Percentiles rank a stretch among this genome's conserved stretches.
These are phyloP conservation scores for Leishmania aethiopica DNA, from an alignment of 208 protist species.

Conservation along the genomic window DNA sequence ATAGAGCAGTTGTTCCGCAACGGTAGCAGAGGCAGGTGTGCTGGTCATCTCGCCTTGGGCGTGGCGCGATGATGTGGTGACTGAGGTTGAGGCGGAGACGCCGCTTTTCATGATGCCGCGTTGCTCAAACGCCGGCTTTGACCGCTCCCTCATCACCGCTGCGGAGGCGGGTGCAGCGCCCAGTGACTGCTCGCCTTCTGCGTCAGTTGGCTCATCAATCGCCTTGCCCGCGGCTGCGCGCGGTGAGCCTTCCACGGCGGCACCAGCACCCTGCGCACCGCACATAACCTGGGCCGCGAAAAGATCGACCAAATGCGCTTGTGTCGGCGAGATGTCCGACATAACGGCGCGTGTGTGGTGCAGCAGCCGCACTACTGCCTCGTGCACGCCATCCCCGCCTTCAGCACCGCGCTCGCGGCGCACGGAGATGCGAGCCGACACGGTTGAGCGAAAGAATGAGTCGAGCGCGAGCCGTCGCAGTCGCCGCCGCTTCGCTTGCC, in stretches of 20 bases:
- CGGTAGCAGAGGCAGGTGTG: slow-evolving; percentile 14
- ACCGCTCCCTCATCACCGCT: neutral
- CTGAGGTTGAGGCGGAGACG: neutral
- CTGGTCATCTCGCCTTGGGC: neutral
- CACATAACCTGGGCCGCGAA: slow-evolving; percentile 13
- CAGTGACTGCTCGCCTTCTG: neutral
- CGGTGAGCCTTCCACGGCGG: neutral
- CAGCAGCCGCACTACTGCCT: slow-evolving; percentile 11
- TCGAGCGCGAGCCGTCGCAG: slow-evolving; percentile 25
- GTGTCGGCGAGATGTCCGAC: slow-evolving; percentile 24
- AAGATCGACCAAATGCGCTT: slow-evolving; percentile 30
- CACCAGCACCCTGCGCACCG: too few species aligned
- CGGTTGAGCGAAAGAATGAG: slow-evolving; percentile 21
- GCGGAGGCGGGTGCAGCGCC: neutral
- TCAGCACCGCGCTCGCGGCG: neutral
- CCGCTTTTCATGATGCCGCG: slow-evolving; percentile 11
- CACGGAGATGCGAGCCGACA: slow-evolving; percentile 14
- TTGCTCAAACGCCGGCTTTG: neutral
- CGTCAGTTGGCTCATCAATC: neutral
- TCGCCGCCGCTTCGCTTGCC: slow-evolving; percentile 16
- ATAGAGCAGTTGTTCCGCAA: slow-evolving; percentile 72
- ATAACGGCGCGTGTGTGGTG: slow-evolving; percentile 25
- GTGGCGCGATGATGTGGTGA: neutral
- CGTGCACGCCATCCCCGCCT: slow-evolving; percentile 17
- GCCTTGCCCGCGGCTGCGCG: neutral